These are phyloP conservation scores for Taxillus chinensis DNA, from an alignment of 164 flowering plant genomes.

Conservation along the genomic window DNA sequence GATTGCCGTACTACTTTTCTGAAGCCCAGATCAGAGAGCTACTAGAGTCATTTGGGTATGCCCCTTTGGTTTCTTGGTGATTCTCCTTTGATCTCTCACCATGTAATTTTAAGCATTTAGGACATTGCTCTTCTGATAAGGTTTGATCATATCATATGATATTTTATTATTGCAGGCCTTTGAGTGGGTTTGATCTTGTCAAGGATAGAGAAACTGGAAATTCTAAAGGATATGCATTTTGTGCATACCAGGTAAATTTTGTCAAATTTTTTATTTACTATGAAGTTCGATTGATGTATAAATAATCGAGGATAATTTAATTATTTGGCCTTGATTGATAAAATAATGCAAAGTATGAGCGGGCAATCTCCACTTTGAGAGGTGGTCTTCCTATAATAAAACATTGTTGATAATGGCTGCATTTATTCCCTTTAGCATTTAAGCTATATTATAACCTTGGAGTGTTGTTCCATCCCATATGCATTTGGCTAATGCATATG, in stretches of 20 bases:
- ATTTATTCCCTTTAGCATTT: background rate
- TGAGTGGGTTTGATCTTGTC: constrained; percentile 78
- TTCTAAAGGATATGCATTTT: constrained; percentile 86
- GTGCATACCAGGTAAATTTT: constrained; percentile 55
- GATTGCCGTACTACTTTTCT: constrained; percentile 74
- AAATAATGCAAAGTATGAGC: no score
- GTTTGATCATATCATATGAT: background rate
- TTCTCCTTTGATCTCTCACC: background rate
- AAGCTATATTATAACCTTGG: background rate
- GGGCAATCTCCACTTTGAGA: background rate
- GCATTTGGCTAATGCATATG: constrained; percentile 8
- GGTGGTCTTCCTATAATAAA: no score
- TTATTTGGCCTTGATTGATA: no score
- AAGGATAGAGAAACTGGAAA: constrained; percentile 90
- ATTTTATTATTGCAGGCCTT: constrained; percentile 32
- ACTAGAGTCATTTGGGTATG: constrained; percentile 76
- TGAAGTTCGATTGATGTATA: background rate
- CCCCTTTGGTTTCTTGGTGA: background rate
- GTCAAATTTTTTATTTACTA: background rate
- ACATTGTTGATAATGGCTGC: background rate
- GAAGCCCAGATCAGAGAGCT: constrained; percentile 69
- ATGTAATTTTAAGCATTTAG: background rate
- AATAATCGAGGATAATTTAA: background rate
- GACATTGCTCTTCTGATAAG: background rate
- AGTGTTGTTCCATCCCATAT: background rate